Conservation (phyloP, 2,329 filamentous ascomycete species). For the Seiridium unicorne region DNA sequence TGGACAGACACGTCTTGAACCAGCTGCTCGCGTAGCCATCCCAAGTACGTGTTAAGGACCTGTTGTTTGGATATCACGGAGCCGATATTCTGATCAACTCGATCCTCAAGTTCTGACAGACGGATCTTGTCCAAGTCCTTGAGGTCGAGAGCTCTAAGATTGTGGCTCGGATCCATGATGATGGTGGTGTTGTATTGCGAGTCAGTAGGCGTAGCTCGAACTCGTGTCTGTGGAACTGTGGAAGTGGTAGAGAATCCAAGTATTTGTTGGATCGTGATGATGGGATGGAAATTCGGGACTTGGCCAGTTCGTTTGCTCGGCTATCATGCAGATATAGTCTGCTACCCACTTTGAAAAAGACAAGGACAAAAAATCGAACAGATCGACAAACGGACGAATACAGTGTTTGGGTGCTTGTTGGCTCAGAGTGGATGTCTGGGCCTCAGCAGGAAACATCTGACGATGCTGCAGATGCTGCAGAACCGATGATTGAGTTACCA, state of each 20-base stretch:
- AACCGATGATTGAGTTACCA: too few relatives aligned
- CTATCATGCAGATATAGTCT: not conserved
- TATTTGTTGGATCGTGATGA: not conserved
- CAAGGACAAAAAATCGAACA: not conserved
- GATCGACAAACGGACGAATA: not conserved
- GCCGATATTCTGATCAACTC: conserved; percentile 6
- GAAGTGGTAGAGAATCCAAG: not conserved
- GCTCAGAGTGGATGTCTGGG: not conserved
- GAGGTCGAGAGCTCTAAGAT: conserved; percentile 7
- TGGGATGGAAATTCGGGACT: not conserved
- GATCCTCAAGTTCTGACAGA: conserved; percentile 14
- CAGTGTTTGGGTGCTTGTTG: not conserved
- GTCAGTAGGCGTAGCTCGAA: too few relatives aligned
- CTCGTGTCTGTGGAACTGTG: too few relatives aligned
- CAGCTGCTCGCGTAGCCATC: conserved; percentile 25
- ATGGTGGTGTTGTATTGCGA: not conserved
- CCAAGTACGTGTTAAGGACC: conserved; percentile 17
- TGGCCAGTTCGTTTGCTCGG: not conserved
- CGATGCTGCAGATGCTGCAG: too few relatives aligned
- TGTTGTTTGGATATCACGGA: conserved; percentile 8
- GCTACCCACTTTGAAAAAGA: not conserved
- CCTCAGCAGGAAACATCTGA: too few relatives aligned
- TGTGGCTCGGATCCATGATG: conserved; percentile 17
- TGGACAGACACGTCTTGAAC: conserved; percentile 18
- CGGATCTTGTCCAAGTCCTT: conserved; percentile 11